Base-by-base conservation (phyloP, 306 rosid genomes). In the Cucumis cinereus region DNA sequence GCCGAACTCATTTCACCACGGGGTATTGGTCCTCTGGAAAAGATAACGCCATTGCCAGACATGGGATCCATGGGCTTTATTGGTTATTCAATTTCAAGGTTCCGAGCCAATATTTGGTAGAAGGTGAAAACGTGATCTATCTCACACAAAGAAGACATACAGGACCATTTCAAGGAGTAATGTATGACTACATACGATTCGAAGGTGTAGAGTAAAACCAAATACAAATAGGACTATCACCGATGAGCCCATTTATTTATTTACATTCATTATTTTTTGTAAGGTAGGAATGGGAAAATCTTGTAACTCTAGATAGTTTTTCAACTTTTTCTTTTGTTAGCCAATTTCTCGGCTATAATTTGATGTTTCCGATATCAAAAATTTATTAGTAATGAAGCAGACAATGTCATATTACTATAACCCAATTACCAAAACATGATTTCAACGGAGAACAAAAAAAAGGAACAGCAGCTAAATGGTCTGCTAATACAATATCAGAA, bases 31-130 rank as follows among this genome's bases (percentile, higher is more conserved):
- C 19, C 3, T 15, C 53, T 0, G 74, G 74, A 4, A 43, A 0
- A 2, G 74, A 69, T 45, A 69, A 69, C 57, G 74, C 56, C 6
- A 69, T 69, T 7, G 74, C 74, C 16, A 45, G 74, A 15, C 74
- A 69, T 69, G 74, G 74, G 1, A 69, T 69, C 45, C 74, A 69
- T 23, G 74, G 74, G 33, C 56, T 69, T 7, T 24, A 69, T 49
- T 15, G 36, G 74, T 23, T 69, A 8, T 47, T 43, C 36, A 45
- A 26, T 8, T 41, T 69, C 55, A 1, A 69, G 7, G 74, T 69
- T 43, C 55, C 74, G 1, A 43, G 38, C 3, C 6, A 8, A 15
- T 15, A 12, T 69, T 69, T 69, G 74, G 4, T 23, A 1, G 74
- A 45, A 1, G 74, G 7, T 15, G 2, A 35, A 45, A 26, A 69